A percentile compares a stretch with the other conserved stretches of the same genome.
phyloP scores from a whole-genome alignment of 2,329 filamentous ascomycete species.

The Raffaelea arxii region DNA sequence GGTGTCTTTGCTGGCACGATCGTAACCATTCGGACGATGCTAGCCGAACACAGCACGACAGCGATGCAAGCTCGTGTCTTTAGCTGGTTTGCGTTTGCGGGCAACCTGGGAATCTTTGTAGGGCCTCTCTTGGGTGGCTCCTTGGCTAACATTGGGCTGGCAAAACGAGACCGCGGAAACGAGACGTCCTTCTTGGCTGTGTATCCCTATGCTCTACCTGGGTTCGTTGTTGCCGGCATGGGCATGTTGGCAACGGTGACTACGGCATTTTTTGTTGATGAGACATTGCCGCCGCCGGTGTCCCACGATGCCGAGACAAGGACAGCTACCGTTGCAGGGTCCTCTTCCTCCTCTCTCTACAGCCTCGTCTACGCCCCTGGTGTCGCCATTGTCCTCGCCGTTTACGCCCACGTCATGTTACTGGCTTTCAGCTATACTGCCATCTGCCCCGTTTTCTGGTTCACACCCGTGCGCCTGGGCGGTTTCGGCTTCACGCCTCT shows the following conservation, averaged over 20 bases:
- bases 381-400: conserved; percentile 54
- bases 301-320: background rate
- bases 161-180: conserved; percentile 48
- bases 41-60: conserved; percentile 60
- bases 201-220: conserved; percentile 58
- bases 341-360: conserved; percentile 27
- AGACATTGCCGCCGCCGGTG: conserved; percentile 35
- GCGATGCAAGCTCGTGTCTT: conserved; percentile 65
- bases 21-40: conserved; percentile 68
- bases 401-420: conserved; percentile 57
- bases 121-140: conserved; percentile 62
- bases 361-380: conserved; percentile 53
- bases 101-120: conserved; percentile 64
- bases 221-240: conserved; percentile 45
- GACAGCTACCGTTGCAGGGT: conserved; percentile 2
- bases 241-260: conserved; percentile 42
- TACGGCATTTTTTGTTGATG: conserved; percentile 48
- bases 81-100: conserved; percentile 65
- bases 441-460: conserved; percentile 59
- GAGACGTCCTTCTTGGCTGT: conserved; percentile 55
- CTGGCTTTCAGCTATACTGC: conserved; percentile 66
- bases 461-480: conserved; percentile 50
- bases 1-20: conserved; percentile 67
- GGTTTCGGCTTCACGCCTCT: conserved; percentile 54
- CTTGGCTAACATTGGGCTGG: conserved; percentile 57